Percentiles rank a stretch among this genome's conserved stretches.
These are phyloP conservation scores for Didymella sp. DNA, from an alignment of 2,329 filamentous ascomycete genomes.

Conservation along the genomic window DNA sequence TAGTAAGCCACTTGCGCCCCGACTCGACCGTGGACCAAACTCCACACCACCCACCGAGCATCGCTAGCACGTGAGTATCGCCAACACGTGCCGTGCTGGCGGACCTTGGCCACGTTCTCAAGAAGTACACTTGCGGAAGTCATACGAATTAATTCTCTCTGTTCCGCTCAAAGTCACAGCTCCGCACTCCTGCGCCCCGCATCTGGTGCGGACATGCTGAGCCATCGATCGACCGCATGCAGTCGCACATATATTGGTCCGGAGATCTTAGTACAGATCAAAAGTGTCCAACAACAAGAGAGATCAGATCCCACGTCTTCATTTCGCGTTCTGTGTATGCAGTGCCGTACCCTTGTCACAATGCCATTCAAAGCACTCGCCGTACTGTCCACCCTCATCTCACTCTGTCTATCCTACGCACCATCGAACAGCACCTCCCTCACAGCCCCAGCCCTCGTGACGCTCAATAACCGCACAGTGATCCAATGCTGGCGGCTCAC, in stretches of 20 bases:
- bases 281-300: too few species aligned
- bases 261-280: not conserved
- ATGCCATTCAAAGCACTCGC: not conserved
- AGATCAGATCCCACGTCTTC: too few species aligned
- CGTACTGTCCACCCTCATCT: not conserved
- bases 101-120: too few species aligned
- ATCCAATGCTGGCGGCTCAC: constrained; percentile 48
- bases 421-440: constrained; percentile 29
- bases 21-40: constrained; percentile 4
- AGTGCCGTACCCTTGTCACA: too few species aligned
- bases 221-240: not conserved
- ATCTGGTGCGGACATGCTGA: not conserved
- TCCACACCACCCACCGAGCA: not conserved
- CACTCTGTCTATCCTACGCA: constrained; percentile 11
- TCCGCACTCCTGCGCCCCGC: not conserved
- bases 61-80: not conserved
- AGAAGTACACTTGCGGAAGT: too few species aligned
- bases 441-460: constrained; percentile 44
- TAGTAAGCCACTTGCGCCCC: constrained; percentile 12
- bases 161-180: not conserved
- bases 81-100: not conserved
- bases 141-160: too few species aligned
- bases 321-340: too few species aligned
- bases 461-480: constrained; percentile 40
- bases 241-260: not conserved